phyloP scores from a whole-genome alignment of 257 asterid species.

The Fraxinus pennsylvanica region DNA sequence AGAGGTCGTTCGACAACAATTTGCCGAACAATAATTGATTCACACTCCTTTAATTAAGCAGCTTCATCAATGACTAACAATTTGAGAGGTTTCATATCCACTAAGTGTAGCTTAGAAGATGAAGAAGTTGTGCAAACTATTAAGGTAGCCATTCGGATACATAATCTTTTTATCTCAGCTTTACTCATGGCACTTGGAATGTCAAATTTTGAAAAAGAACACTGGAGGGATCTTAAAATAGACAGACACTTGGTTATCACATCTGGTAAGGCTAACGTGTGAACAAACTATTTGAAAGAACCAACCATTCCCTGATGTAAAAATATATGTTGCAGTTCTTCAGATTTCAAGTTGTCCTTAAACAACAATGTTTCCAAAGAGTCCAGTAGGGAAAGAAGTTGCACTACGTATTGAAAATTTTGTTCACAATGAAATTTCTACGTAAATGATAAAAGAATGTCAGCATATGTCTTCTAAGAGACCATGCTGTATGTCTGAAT shows the following conservation, averaged over 20 bases:
- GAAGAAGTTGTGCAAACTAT: constrained; percentile 59
- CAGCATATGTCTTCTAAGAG: constrained; percentile 33
- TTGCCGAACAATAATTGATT: constrained; percentile 46
- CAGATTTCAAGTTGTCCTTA: constrained; percentile 33
- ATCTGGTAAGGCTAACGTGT: constrained; percentile 13
- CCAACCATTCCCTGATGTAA: background rate
- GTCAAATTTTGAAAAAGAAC: constrained; percentile 32
- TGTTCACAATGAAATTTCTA: constrained; percentile 32
- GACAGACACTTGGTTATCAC: constrained; percentile 32
- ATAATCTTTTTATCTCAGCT: constrained; percentile 26
- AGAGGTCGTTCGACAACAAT: too few species aligned
- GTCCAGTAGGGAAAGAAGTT: constrained; percentile 33
- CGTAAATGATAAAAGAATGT: constrained; percentile 48
- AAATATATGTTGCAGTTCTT: constrained; percentile 36
- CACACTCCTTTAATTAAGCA: constrained; percentile 62
- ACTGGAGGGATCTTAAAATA: constrained; percentile 31
- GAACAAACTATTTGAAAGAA: constrained; percentile 14
- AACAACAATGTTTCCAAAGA: constrained; percentile 34
- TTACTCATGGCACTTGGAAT: constrained; percentile 27
- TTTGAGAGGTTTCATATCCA: constrained; percentile 35
- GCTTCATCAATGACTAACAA: constrained; percentile 65
- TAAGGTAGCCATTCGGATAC: constrained; percentile 45
- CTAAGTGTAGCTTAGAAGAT: constrained; percentile 38
- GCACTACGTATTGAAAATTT: constrained; percentile 27
- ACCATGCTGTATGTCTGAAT: constrained; percentile 23